Percentiles rank a stretch among this genome's conserved stretches.
These are phyloP conservation scores for Pyrenophora teres DNA, from an alignment of 2,329 filamentous ascomycete genomes.

Conservation along the genomic window DNA sequence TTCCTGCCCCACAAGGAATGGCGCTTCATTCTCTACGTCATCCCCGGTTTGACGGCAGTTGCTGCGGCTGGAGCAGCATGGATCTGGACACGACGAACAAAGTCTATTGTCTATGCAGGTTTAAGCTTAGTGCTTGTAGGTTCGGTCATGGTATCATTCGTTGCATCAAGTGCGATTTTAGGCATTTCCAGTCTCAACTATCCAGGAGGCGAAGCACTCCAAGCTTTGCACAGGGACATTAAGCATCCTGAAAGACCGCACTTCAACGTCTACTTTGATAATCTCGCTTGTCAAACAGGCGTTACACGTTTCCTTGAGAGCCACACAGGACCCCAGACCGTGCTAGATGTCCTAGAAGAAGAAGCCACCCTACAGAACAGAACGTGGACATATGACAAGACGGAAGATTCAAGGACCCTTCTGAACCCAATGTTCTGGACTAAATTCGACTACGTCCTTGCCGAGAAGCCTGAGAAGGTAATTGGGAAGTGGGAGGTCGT, in stretches of 20 bases:
- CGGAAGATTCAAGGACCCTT: slow-evolving; percentile 56
- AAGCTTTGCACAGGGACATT: slow-evolving; percentile 45
- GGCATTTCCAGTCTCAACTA: slow-evolving; percentile 88
- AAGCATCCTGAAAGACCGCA: slow-evolving; percentile 18
- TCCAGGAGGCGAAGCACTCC: slow-evolving; percentile 81
- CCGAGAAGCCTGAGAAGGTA: slow-evolving; percentile 55
- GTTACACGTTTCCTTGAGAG: slow-evolving; percentile 62
- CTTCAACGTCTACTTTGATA: slow-evolving; percentile 59
- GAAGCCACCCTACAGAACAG: slow-evolving; percentile 24
- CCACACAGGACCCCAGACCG: slow-evolving; percentile 36
- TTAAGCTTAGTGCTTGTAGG: slow-evolving; percentile 60
- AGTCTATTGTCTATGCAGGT: slow-evolving; percentile 61
- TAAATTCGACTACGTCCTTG: slow-evolving; percentile 62
- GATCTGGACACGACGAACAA: slow-evolving; percentile 65
- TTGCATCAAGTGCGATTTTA: slow-evolving; percentile 69
- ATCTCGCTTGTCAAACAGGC: slow-evolving; percentile 66
- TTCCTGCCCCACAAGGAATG: slow-evolving; percentile 94
- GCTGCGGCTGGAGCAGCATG: slow-evolving; percentile 73
- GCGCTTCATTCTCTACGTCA: slow-evolving; percentile 88
- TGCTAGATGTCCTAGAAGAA: slow-evolving; percentile 31
- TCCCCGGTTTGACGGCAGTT: slow-evolving; percentile 79
- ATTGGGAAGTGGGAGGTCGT: slow-evolving; percentile 60
- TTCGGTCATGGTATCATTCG: slow-evolving; percentile 65
- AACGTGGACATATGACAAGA: slow-evolving; percentile 65
- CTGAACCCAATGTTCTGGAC: slow-evolving; percentile 61